phyloP scores from a whole-genome alignment of 495 filamentous ascomycete species.

The Aspergillus steynii region DNA sequence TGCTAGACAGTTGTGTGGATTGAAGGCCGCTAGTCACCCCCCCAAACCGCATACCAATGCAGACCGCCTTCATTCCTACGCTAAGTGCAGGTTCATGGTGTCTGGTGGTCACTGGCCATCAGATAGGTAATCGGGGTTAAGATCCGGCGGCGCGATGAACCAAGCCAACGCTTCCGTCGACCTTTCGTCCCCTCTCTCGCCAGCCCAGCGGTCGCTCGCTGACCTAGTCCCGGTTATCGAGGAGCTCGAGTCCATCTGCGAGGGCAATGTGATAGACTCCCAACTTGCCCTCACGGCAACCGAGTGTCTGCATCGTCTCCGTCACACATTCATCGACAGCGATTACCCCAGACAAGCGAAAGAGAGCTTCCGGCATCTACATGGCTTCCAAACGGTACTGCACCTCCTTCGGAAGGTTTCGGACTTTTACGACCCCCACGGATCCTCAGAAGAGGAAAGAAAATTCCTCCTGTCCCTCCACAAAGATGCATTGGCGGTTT shows the following conservation, averaged over 20 bases:
- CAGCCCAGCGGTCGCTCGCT: slow-evolving; percentile 57
- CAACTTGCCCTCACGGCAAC: slow-evolving; percentile 36
- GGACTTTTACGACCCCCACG: slow-evolving; percentile 64
- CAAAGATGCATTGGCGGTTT: slow-evolving; percentile 65
- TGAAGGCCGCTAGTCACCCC: slow-evolving; percentile 17
- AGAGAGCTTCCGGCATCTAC: slow-evolving; percentile 81
- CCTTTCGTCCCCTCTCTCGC: slow-evolving; percentile 63
- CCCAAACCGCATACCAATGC: slow-evolving; percentile 38
- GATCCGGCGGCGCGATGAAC: slow-evolving; percentile 39
- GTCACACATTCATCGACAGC: slow-evolving; percentile 58
- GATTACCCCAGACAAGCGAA: slow-evolving; percentile 48
- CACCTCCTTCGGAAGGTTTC: slow-evolving; percentile 66
- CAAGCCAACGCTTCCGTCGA: slow-evolving; percentile 45
- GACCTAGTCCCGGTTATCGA: slow-evolving; percentile 62
- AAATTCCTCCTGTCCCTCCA: slow-evolving; percentile 66
- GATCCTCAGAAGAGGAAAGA: slow-evolving; percentile 56
- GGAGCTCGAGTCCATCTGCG: slow-evolving; percentile 41
- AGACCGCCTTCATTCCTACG: slow-evolving; percentile 38
- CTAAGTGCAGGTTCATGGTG: slow-evolving; percentile 40
- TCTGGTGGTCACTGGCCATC: slow-evolving; percentile 42
- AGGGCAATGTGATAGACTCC: slow-evolving; percentile 23
- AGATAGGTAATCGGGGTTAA: slow-evolving; percentile 39
- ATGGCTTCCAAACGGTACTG: slow-evolving; percentile 77
- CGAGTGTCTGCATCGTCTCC: slow-evolving; percentile 46
- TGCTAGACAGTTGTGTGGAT: slow-evolving; percentile 15